phyloP scores from a whole-genome alignment of 2,329 filamentous ascomycete species.

The Paracorniculantispora psalliotae region DNA sequence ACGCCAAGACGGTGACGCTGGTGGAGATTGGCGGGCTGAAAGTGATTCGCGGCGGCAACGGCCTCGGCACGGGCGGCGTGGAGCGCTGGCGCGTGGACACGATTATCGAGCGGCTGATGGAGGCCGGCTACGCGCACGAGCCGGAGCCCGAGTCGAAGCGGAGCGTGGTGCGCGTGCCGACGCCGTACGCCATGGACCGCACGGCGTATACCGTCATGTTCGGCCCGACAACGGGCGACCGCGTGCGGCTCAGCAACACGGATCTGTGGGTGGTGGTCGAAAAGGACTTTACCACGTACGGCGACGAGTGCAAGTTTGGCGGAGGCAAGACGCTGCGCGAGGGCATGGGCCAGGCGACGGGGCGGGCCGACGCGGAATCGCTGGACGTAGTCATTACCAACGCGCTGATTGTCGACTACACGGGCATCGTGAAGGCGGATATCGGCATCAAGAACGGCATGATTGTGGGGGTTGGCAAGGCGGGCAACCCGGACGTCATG shows the following conservation, averaged over 20 bases:
- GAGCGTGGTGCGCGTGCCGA: constrained; percentile 65
- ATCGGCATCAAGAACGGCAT: constrained; percentile 86
- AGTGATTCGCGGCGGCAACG: constrained; percentile 80
- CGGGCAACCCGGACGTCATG: constrained; percentile 97
- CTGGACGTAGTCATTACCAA: constrained; percentile 87
- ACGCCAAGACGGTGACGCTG: constrained; percentile 81
- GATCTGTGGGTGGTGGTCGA: constrained; percentile 90
- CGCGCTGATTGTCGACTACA: constrained; percentile 84
- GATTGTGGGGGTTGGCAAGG: constrained; percentile 88
- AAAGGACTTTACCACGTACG: constrained; percentile 76
- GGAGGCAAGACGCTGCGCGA: constrained; percentile 91
- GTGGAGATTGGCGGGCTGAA: constrained; percentile 82
- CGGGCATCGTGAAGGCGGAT: constrained; percentile 92
- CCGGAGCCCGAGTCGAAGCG: constrained; percentile 60
- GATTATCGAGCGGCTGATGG: constrained; percentile 72
- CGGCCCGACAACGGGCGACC: constrained; percentile 83
- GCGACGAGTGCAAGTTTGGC: constrained; percentile 95
- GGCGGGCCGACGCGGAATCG: constrained; percentile 63
- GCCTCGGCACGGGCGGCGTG: constrained; percentile 66
- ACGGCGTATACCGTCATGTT: constrained; percentile 83
- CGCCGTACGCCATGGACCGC: constrained; percentile 74
- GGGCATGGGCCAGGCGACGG: constrained; percentile 91
- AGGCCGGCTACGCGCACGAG: constrained; percentile 72
- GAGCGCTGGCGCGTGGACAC: constrained; percentile 58
- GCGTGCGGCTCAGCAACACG: constrained; percentile 75